Conservation (phyloP, 169 alveolate genomes). For the Babesia ovata region DNA sequence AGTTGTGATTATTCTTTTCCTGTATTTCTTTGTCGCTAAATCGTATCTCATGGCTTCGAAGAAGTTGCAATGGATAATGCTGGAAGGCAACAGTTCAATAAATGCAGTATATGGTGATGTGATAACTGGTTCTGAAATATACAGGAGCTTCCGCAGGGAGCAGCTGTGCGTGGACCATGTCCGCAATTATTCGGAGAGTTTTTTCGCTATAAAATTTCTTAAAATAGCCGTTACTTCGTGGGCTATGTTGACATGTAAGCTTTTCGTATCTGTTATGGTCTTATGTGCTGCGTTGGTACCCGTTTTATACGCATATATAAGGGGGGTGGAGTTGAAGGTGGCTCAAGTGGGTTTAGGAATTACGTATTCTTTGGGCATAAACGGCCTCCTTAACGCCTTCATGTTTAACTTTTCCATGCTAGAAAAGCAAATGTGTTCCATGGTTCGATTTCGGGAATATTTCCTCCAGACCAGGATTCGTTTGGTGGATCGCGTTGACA, state of each 20-base stretch:
- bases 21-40: constrained; percentile 9
- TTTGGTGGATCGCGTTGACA: constrained; percentile 6
- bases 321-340: constrained; percentile 22
- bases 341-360: constrained; percentile 18
- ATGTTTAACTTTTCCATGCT: constrained; percentile 13
- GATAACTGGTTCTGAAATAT: constrained; percentile 45
- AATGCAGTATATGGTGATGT: constrained; percentile 51
- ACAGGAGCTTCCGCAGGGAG: constrained; percentile 55
- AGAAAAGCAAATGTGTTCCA: constrained; percentile 38
- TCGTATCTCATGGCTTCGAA: constrained; percentile 35
- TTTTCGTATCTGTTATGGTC: background rate
- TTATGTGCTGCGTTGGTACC: constrained; percentile 16
- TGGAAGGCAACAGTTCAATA: constrained; percentile 36
- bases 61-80: constrained; percentile 29
- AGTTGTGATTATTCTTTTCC: background rate
- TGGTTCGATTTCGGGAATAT: constrained; percentile 15
- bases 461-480: constrained; percentile 14
- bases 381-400: background rate
- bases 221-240: constrained; percentile 30
- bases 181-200: constrained; percentile 27
- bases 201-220: constrained; percentile 25
- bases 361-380: constrained; percentile 12
- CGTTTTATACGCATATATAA: background rate
- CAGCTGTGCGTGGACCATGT: constrained; percentile 31
- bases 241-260: constrained; percentile 38